phyloP scores from a whole-genome alignment of 495 filamentous ascomycete genomes.

The Articulospora tetracladia region DNA sequence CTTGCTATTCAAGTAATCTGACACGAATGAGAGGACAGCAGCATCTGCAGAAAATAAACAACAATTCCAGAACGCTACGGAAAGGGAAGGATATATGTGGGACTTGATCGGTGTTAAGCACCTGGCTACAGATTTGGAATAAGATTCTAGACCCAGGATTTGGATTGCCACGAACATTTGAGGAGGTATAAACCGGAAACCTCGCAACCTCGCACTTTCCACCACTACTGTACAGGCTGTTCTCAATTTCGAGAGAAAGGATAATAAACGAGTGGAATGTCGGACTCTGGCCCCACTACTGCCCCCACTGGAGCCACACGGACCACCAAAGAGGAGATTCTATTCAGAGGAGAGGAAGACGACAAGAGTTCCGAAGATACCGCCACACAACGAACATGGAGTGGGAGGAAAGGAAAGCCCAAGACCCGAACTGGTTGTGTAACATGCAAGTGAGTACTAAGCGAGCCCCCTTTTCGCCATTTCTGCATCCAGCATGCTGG shows the following conservation, averaged over 20 bases:
- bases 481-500: too few species aligned
- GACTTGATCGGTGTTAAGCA: too few species aligned
- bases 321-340: background rate
- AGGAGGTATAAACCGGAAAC: too few species aligned
- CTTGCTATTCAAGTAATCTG: too few species aligned
- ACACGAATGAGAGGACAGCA: too few species aligned
- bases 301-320: background rate
- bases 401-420: background rate
- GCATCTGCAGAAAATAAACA: too few species aligned
- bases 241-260: too few species aligned
- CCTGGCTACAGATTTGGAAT: too few species aligned
- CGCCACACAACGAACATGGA: background rate
- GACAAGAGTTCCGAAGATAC: background rate
- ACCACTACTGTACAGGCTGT: too few species aligned
- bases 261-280: background rate
- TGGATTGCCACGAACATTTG: background rate
- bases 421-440: background rate
- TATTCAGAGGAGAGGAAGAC: background rate
- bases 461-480: too few species aligned
- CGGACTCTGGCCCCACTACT: background rate
- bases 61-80: too few species aligned
- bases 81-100: too few species aligned
- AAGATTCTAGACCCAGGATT: background rate
- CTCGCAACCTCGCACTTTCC: background rate
- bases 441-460: background rate